Evolutionary conservation across 306 rosid species (phyloP).

Genomic region (Fragaria ananassa): DNA sequence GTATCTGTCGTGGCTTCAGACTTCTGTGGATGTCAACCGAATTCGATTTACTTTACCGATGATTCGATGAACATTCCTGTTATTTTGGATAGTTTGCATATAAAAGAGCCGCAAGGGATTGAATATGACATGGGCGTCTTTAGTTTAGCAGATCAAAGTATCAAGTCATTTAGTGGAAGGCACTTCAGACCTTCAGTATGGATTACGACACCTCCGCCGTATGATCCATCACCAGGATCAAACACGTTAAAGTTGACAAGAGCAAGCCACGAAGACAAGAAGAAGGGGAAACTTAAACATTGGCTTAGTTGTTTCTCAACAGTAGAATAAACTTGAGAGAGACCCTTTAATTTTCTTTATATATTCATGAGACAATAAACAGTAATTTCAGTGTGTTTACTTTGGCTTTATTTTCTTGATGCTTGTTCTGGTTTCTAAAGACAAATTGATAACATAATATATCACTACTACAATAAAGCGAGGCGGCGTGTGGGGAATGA

Average conservation of each 20-base stretch:
- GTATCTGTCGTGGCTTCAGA: background rate
- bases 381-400: too few species aligned
- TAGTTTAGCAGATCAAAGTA: background rate
- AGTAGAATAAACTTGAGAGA: too few species aligned
- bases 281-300: background rate
- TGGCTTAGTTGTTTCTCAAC: too few species aligned
- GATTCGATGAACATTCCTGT: background rate
- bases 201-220: background rate
- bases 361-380: too few species aligned
- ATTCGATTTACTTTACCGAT: background rate
- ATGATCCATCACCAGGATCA: background rate
- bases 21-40: background rate
- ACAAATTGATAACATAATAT: too few species aligned
- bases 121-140: background rate
- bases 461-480: too few species aligned
- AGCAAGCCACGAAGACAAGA: background rate
- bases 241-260: background rate
- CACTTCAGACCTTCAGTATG: background rate
- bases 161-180: background rate
- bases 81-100: too few species aligned
- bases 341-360: too few species aligned
- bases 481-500: too few species aligned
- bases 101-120: too few species aligned
- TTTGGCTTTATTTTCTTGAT: too few species aligned
- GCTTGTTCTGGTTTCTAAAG: too few species aligned